Conservation (phyloP, 2,329 filamentous ascomycete genomes). For the Thermothelomyces thermophilus region DNA sequence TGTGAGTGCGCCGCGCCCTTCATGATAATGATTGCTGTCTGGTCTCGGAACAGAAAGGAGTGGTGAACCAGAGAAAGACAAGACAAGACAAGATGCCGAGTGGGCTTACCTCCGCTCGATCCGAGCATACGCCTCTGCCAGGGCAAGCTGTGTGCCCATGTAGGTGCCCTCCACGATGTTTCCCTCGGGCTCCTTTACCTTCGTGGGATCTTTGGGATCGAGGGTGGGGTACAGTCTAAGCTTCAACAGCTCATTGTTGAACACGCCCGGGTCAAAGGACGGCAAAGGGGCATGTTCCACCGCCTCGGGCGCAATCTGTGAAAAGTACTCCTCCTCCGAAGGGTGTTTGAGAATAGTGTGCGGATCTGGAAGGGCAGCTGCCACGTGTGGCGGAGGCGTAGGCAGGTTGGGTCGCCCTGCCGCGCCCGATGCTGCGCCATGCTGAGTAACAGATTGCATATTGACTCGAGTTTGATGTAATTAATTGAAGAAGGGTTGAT, state of each 20-base stretch:
- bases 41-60: no score
- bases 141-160: constrained; percentile 30
- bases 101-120: constrained; percentile 31
- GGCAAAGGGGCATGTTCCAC: constrained; percentile 26
- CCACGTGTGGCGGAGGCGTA: no score
- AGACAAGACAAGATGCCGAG: no score
- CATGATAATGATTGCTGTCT: no score
- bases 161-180: constrained; percentile 31
- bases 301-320: constrained; percentile 16
- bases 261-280: constrained; percentile 32
- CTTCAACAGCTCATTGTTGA: constrained; percentile 29
- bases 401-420: no score
- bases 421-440: no score
- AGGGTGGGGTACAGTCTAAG: constrained; percentile 27
- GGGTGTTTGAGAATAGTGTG: constrained; percentile 27
- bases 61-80: no score
- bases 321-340: constrained; percentile 23
- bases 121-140: constrained; percentile 31
- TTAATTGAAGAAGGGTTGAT: no score
- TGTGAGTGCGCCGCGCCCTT: no score
- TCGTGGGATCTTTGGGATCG: constrained; percentile 23
- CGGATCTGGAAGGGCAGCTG: no score
- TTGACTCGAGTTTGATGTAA: no score
- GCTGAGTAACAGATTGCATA: no score
- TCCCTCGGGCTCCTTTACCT: constrained; percentile 25